phyloP scores from a whole-genome alignment of 164 flowering plant species.

The Magnolia kwangsiensis region DNA sequence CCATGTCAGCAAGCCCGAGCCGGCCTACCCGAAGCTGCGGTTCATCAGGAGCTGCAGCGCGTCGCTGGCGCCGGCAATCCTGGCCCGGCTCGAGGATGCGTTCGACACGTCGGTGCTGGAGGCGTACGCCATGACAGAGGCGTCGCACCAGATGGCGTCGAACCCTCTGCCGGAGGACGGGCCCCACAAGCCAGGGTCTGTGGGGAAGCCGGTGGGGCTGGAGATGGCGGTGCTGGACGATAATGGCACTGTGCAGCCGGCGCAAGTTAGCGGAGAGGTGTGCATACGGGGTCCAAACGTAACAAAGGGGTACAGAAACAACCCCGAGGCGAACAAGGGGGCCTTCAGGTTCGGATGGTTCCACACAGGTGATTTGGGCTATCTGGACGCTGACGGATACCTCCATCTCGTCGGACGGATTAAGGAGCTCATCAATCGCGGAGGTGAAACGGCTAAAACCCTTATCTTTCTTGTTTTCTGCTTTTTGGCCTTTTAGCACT shows the following conservation, averaged over 20 bases:
- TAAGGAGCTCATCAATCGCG: conserved; percentile 96
- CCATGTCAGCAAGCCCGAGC: conserved; percentile 55
- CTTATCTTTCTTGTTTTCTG: neutral
- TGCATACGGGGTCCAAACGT: conserved; percentile 87
- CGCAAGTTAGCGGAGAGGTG: conserved; percentile 65
- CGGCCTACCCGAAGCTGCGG: conserved; percentile 69
- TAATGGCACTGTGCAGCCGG: conserved; percentile 44
- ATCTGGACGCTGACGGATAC: conserved; percentile 73
- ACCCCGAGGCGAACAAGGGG: conserved; percentile 75
- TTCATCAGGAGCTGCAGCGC: conserved; percentile 93
- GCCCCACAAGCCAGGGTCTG: conserved; percentile 77
- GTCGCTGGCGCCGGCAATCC: conserved; percentile 63
- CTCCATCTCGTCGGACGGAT: conserved; percentile 91
- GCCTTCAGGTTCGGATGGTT: conserved; percentile 84
- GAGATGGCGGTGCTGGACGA: conserved; percentile 77
- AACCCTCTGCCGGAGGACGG: conserved; percentile 79
- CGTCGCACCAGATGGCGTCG: conserved; percentile 65
- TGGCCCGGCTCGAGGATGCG: conserved; percentile 68
- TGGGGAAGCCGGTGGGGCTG: conserved; percentile 83
- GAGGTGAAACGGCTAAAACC: conserved; percentile 50
- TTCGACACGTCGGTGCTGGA: conserved; percentile 87
- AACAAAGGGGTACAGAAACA: conserved; percentile 82
- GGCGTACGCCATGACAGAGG: conserved; percentile 92
- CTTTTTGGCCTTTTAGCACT: neutral
- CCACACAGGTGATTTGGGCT: conserved; percentile 90